Percentiles rank a stretch among this genome's conserved stretches.
Conservation (phyloP, 257 asterid species). For the Sherardia arvensis region DNA sequence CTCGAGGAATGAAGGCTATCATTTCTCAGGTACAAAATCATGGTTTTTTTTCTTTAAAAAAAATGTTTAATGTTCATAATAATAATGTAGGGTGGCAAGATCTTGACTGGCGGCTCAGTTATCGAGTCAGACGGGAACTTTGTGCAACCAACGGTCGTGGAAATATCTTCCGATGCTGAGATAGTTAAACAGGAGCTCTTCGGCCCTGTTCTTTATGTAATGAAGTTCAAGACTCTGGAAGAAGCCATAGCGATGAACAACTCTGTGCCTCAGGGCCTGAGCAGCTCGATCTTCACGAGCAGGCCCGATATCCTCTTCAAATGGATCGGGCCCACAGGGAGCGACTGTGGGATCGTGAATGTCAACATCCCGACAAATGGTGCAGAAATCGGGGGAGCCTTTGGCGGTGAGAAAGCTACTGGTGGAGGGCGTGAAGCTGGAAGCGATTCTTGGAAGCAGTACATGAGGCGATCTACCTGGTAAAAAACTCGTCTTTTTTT, state of each 20-base stretch:
- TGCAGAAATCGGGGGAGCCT: conserved; percentile 99
- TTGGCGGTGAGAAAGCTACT: conserved; percentile 97
- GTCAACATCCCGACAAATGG: conserved; percentile 95
- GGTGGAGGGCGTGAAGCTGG: conserved; percentile 99
- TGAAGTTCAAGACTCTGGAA: conserved; percentile 86
- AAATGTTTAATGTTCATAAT: neutral
- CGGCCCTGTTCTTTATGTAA: conserved; percentile 93
- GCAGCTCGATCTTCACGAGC: conserved; percentile 94
- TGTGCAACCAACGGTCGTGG: conserved; percentile 92
- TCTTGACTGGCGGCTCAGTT: conserved; percentile 62
- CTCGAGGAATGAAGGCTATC: conserved; percentile 64
- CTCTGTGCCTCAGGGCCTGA: conserved; percentile 97
- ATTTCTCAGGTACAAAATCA: conserved; percentile 65
- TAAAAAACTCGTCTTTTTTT: conserved; percentile 13
- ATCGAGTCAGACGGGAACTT: conserved; percentile 73
- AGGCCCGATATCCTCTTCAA: conserved; percentile 73
- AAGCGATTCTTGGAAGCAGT: conserved; percentile 98
- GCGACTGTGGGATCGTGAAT: conserved; percentile 98
- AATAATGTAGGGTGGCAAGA: conserved; percentile 71
- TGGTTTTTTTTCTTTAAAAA: no score
- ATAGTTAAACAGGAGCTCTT: conserved; percentile 91
- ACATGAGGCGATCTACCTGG: conserved; percentile 99
- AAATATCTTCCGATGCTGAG: conserved; percentile 54
- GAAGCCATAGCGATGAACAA: conserved; percentile 90
- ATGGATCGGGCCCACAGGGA: conserved; percentile 95